Evolutionary conservation across 1,139 yeast species (phyloP).

Genomic region (Yamadazyma sp.): DNA sequence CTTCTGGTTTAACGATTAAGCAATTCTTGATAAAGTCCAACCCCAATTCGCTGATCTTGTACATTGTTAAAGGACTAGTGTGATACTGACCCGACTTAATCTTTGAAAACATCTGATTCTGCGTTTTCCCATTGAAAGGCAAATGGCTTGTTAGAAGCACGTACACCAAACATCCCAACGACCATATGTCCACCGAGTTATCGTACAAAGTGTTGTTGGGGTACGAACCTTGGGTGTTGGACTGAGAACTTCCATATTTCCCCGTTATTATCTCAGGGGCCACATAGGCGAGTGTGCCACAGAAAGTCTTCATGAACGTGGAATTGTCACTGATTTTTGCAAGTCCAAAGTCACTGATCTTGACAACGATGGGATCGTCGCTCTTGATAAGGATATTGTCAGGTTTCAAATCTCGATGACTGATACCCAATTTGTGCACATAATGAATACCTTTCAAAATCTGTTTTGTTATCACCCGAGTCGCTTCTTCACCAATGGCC

Average conservation of each 20-base stretch:
- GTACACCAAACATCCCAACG: conserved; percentile 80
- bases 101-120: conserved; percentile 75
- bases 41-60: conserved; percentile 62
- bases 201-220: conserved; percentile 53
- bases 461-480: conserved; percentile 81
- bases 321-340: conserved; percentile 80
- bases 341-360: conserved; percentile 90
- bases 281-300: conserved; percentile 87
- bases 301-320: conserved; percentile 80
- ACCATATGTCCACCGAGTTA: conserved; percentile 93
- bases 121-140: conserved; percentile 92
- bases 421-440: conserved; percentile 85
- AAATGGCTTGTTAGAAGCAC: conserved; percentile 88
- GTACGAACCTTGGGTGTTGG: conserved; percentile 12
- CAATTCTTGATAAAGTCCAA: conserved; percentile 68
- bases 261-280: conserved; percentile 94
- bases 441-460: conserved; percentile 81
- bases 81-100: conserved; percentile 79
- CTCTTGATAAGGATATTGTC: conserved; percentile 89
- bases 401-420: conserved; percentile 91
- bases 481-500: conserved; percentile 86
- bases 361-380: conserved; percentile 86
- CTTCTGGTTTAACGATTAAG: conserved; percentile 71
- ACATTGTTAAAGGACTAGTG: conserved; percentile 71
- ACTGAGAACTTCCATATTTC: conserved; percentile 43